These are phyloP conservation scores for Phytomonas sp. DNA, from an alignment of 208 protist genomes.

Conservation along the genomic window DNA sequence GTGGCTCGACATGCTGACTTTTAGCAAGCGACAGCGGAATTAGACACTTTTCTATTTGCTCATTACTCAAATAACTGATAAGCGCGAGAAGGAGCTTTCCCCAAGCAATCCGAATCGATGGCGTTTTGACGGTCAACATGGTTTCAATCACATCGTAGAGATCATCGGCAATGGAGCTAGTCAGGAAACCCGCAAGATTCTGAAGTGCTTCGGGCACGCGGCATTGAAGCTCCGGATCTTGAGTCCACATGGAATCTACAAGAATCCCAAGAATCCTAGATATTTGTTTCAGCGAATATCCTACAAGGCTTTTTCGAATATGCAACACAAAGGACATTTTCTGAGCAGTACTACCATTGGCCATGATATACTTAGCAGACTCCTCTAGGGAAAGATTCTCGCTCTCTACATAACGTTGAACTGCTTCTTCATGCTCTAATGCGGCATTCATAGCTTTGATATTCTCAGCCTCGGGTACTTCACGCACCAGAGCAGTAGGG, in stretches of 20 bases:
- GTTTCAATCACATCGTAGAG: slow-evolving; percentile 75
- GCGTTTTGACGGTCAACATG: slow-evolving; percentile 84
- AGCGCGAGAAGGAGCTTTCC: slow-evolving; percentile 60
- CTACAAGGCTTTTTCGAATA: slow-evolving; percentile 50
- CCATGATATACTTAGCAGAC: slow-evolving; percentile 81
- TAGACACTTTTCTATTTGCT: slow-evolving; percentile 57
- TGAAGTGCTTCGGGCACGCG: slow-evolving; percentile 53
- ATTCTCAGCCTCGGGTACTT: slow-evolving; percentile 79
- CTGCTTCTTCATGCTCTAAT: slow-evolving; percentile 78
- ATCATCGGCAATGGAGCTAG: slow-evolving; percentile 36
- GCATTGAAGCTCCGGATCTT: slow-evolving; percentile 85
- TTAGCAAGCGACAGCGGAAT: slow-evolving; percentile 73
- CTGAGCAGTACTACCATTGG: slow-evolving; percentile 82
- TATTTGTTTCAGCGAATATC: slow-evolving; percentile 37
- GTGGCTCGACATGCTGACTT: slow-evolving; percentile 74
- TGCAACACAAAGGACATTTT: slow-evolving; percentile 74
- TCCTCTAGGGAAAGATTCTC: slow-evolving; percentile 79
- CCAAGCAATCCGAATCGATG: slow-evolving; percentile 71
- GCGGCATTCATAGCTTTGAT: slow-evolving; percentile 78
- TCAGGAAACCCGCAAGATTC: slow-evolving; percentile 48
- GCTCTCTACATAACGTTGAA: slow-evolving; percentile 85
- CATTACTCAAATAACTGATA: slow-evolving; percentile 36
- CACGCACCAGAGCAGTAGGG: slow-evolving; percentile 76
- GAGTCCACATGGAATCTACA: slow-evolving; percentile 80
- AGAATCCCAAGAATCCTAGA: slow-evolving; percentile 68